Evolutionary conservation across 768 basidiomycete genomes (phyloP).

Genomic region (Rubroboletus satanas): DNA sequence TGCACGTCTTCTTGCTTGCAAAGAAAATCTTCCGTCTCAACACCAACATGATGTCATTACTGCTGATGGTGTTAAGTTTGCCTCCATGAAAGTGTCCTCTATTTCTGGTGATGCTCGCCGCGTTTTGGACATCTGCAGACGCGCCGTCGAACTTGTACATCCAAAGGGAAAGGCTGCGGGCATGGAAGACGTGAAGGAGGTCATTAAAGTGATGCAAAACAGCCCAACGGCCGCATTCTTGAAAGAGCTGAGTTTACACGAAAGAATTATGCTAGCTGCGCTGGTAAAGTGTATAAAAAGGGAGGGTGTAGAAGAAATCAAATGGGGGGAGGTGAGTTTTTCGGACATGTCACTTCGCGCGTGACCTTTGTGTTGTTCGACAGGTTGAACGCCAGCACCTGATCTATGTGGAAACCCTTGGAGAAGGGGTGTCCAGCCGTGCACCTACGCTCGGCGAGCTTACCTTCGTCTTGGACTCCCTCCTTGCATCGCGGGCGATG

Average conservation of each 20-base stretch:
- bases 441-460: slow-evolving; percentile 65
- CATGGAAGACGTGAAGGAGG: slow-evolving; percentile 69
- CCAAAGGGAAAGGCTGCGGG: slow-evolving; percentile 49
- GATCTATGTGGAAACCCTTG: slow-evolving; percentile 62
- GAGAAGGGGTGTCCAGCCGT: slow-evolving; percentile 52
- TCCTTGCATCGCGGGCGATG: slow-evolving; percentile 74
- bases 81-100: slow-evolving; percentile 70
- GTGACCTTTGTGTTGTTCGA: neutral
- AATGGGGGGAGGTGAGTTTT: slow-evolving; percentile 69
- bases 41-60: slow-evolving; percentile 52
- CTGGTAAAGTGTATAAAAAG: slow-evolving; percentile 77
- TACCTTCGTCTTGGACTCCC: slow-evolving; percentile 63
- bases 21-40: slow-evolving; percentile 43
- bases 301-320: slow-evolving; percentile 84
- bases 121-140: slow-evolving; percentile 91
- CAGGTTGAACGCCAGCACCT: slow-evolving; percentile 77
- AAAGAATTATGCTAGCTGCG: slow-evolving; percentile 82
- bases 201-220: slow-evolving; percentile 84
- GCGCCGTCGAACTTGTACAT: slow-evolving; percentile 78
- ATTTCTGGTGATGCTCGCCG: slow-evolving; percentile 94
- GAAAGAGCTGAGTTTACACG: slow-evolving; percentile 79
- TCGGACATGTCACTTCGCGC: neutral
- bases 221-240: slow-evolving; percentile 86
- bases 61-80: slow-evolving; percentile 76
- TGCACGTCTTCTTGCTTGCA: slow-evolving; percentile 66